These are phyloP conservation scores for Rhodotorula sp. DNA, from an alignment of 1,284 basidiomycete species.

Conservation along the genomic window DNA sequence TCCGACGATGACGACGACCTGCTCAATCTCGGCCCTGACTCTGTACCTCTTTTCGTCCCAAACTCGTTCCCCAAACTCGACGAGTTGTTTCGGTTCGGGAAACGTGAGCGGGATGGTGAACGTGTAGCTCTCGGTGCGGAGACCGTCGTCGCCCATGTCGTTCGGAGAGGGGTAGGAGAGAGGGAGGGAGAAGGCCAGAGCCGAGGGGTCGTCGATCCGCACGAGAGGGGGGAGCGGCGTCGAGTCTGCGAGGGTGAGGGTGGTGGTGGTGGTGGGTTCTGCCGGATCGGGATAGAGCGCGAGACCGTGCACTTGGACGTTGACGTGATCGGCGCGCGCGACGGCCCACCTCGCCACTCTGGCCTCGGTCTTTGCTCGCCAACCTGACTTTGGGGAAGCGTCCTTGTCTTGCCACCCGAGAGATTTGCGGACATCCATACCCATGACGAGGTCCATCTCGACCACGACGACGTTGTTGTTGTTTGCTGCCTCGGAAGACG, in stretches of 20 bases:
- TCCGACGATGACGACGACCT: neutral
- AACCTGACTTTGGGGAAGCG: slow-evolving; percentile 6
- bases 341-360: slow-evolving; percentile 36
- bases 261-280: slow-evolving; percentile 5
- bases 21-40: slow-evolving; percentile 17
- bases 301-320: slow-evolving; percentile 16
- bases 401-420: slow-evolving; percentile 40
- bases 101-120: slow-evolving; percentile 36
- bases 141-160: slow-evolving; percentile 3
- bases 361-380: slow-evolving; percentile 24
- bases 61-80: slow-evolving; percentile 21
- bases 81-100: slow-evolving; percentile 28
- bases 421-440: slow-evolving; percentile 36
- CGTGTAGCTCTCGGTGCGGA: slow-evolving; percentile 21
- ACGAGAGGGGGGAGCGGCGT: slow-evolving; percentile 16
- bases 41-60: slow-evolving; percentile 25
- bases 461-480: slow-evolving; percentile 12
- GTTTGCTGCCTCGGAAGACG: neutral
- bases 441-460: slow-evolving; percentile 37
- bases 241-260: slow-evolving; percentile 34
- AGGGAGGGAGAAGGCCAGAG: slow-evolving; percentile 22
- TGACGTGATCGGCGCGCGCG: slow-evolving; percentile 22
- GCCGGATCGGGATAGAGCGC: slow-evolving; percentile 15
- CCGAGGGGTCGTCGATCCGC: slow-evolving; percentile 15
- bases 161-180: slow-evolving; percentile 27